These are phyloP conservation scores for Chlorella sorokiniana DNA, from an alignment of 139 green algal genomes.

Conservation along the genomic window DNA sequence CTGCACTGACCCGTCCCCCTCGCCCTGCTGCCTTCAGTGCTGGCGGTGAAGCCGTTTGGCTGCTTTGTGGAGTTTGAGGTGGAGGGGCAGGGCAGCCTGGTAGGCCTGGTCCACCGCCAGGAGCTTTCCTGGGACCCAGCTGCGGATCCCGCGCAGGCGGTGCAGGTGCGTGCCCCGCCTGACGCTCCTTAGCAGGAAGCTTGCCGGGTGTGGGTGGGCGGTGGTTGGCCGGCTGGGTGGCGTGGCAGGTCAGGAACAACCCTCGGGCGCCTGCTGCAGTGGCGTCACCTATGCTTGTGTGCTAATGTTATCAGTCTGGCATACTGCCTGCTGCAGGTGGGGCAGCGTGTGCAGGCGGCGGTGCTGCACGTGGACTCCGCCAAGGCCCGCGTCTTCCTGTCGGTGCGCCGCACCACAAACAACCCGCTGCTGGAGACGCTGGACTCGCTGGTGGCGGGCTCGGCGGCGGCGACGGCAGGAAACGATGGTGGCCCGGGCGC, in stretches of 20 bases:
- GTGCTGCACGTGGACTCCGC: conserved; percentile 29
- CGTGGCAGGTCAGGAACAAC: too few species aligned
- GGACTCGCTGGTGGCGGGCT: conserved; percentile 30
- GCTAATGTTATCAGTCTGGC: background rate
- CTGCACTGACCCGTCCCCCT: background rate
- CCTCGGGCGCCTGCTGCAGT: too few species aligned
- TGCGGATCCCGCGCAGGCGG: background rate
- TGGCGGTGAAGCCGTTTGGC: conserved; percentile 42
- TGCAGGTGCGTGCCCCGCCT: conserved; percentile 7
- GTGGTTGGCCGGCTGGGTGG: too few species aligned
- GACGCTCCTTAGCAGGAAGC: too few species aligned
- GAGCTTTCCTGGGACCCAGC: conserved; percentile 41
- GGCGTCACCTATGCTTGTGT: background rate
- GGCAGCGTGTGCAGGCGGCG: conserved; percentile 26
- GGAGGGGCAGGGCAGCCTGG: background rate
- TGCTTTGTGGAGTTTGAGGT: conserved; percentile 43
- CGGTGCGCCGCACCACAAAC: conserved; percentile 14
- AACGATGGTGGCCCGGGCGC: background rate
- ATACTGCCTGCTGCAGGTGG: conserved; percentile 14
- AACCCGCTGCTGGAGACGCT: conserved; percentile 45
- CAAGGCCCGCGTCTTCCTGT: conserved; percentile 42
- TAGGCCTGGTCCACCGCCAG: conserved; percentile 39
- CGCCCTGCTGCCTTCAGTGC: background rate
- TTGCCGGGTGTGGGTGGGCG: too few species aligned
- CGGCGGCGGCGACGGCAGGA: background rate